Base-by-base conservation (phyloP, 192 early-diverging fungal species). In the Coemansia umbellata region DNA sequence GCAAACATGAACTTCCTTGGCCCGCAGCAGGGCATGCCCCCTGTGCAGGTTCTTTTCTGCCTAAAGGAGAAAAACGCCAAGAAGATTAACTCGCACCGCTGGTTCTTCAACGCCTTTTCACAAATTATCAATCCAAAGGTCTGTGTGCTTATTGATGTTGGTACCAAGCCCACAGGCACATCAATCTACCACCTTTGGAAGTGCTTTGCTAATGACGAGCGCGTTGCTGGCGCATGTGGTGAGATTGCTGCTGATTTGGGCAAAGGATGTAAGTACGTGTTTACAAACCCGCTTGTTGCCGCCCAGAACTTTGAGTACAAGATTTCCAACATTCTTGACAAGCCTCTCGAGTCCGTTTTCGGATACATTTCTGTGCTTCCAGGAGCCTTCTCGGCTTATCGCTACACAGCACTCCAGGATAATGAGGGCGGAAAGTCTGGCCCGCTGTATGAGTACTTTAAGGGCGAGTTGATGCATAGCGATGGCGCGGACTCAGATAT, bases 251-350 rank as follows among this genome's bases (percentile, higher is more conserved):
- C 90, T 5, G 87, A 91, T 49, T 68, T 91, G 37, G 93, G 92
- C 54, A 82, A 81, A 30, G 86, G 78, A 27, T 85, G 82, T 55
- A 58, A 52, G 37, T 85, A 86, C 36, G 72, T 91, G 19, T 51
- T 74, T 22, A 47, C 88, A 32, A 95, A 94, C 54, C 93, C 93
- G 17, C 67, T 97, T 32, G 91, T 97, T 0, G 94, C 94, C 3
- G 86, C 90, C 4, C 94, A 97, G 74, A 97, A 96, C 62, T 97
- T 97, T 79, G 94, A 97, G 81, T 97, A 97, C 84, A 97, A 97
- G 61, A 96, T 96, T 82, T 91, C 88, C 37, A 96, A 96, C 65
- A 96, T 96, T 41, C 83, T 97, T 15, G 94, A 97, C 79, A 97
- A 97, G 78, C 93, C 94, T 5, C 80, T 97, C 14, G 94, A 97